phyloP scores from a whole-genome alignment of 306 rosid genomes.

The Cicer judaicum region DNA sequence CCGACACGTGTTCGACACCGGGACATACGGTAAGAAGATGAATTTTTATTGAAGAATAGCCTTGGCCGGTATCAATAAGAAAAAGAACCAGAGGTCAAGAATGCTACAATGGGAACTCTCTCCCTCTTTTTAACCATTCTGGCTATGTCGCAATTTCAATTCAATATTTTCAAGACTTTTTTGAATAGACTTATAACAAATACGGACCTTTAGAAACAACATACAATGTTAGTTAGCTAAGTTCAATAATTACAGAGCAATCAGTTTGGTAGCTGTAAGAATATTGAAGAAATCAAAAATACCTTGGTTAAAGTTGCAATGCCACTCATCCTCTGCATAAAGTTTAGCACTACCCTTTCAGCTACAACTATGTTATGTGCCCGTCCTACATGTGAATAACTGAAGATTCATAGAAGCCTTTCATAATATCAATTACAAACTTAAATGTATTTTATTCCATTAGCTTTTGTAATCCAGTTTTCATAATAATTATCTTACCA shows the following conservation, averaged over 20 bases:
- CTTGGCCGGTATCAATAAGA: neutral
- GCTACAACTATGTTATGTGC: slow-evolving; percentile 86
- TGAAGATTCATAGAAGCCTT: slow-evolving; percentile 34
- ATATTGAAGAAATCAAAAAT: slow-evolving; percentile 28
- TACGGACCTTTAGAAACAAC: slow-evolving; percentile 4
- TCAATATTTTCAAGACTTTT: neutral
- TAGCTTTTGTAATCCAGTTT: neutral
- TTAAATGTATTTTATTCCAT: neutral
- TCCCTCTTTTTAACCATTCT: neutral
- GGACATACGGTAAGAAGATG: neutral
- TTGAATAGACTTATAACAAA: slow-evolving; percentile 16
- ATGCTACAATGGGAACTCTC: neutral
- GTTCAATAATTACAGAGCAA: slow-evolving; percentile 10
- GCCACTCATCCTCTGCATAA: slow-evolving; percentile 99
- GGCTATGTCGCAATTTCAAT: slow-evolving; percentile 21
- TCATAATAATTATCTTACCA: slow-evolving; percentile 54
- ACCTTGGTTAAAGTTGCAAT: slow-evolving; percentile 95
- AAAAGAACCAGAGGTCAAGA: neutral
- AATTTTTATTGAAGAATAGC: neutral
- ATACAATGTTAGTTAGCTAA: slow-evolving; percentile 25
- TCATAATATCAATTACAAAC: slow-evolving; percentile 39
- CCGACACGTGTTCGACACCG: too few relatives aligned
- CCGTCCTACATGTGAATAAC: slow-evolving; percentile 61
- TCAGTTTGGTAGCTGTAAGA: slow-evolving; percentile 4
- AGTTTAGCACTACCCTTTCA: slow-evolving; percentile 87